phyloP scores from a whole-genome alignment of 2,329 filamentous ascomycete genomes.

The Colletotrichum brevisporum region DNA sequence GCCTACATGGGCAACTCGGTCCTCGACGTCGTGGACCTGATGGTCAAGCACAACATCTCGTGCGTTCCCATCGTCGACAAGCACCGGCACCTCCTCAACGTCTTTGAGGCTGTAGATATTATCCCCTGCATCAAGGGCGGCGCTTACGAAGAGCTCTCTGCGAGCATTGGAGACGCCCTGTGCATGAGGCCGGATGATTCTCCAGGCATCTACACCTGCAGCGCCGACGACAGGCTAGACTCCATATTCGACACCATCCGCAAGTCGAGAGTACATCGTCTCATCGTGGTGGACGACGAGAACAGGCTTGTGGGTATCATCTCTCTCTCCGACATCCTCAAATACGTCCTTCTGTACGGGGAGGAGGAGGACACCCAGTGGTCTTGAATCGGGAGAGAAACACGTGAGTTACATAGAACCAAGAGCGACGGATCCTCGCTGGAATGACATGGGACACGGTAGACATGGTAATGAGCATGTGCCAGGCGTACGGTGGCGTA shows the following conservation, averaged over 20 bases:
- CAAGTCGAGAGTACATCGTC: conserved; percentile 91
- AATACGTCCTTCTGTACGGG: conserved; percentile 89
- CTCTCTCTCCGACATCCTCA: conserved; percentile 95
- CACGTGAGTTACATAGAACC: conserved; percentile 35
- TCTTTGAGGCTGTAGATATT: conserved; percentile 98
- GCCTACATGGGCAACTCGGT: conserved; percentile 92
- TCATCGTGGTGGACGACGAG: conserved; percentile 93
- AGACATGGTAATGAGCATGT: conserved; percentile 46
- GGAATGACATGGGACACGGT: conserved; percentile 40
- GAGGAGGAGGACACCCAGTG: conserved; percentile 67
- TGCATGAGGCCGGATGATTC: conserved; percentile 92
- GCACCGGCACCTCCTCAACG: conserved; percentile 85
- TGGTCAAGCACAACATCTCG: conserved; percentile 94
- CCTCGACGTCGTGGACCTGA: conserved; percentile 92
- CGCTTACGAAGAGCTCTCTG: conserved; percentile 89
- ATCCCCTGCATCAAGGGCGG: conserved; percentile 96
- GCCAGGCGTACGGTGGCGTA: conserved; percentile 50
- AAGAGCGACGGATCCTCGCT: conserved; percentile 40
- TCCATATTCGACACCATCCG: conserved; percentile 98
- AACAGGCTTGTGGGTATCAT: conserved; percentile 89
- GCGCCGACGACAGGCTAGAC: conserved; percentile 89
- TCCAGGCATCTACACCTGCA: conserved; percentile 96
- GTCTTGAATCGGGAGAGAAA: conserved; percentile 28
- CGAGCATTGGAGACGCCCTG: conserved; percentile 89
- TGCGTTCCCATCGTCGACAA: conserved; percentile 93